Evolutionary conservation across 2,329 filamentous ascomycete genomes (phyloP), one percentile per base, ranked within the genome.

Genomic region (Xylaria sp.): DNA sequence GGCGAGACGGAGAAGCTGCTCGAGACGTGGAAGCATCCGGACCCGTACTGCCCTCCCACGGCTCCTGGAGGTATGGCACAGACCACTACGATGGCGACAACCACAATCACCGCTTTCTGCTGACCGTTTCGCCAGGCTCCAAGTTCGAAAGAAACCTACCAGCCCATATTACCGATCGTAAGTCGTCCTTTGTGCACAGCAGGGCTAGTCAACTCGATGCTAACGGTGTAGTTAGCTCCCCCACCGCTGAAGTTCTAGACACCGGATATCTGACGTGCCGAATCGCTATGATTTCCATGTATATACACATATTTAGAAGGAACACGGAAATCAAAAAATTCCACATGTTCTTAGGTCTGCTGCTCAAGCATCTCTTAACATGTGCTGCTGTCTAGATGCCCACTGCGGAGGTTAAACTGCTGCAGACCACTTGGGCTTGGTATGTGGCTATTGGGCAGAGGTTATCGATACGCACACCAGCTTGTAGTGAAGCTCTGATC

Each of bases 91-190:
- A 42, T 44, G 24, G 13, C 16, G n/a, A 21, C 20, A 9, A 16
- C 7, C 13, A 42, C 47, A 22, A 24, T 69, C n/a, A 19, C 24
- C n/a, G 1, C 13, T 56, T 47, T 22, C 18, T 39, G 29, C 50
- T 54, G 16, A 37, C 39, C 20, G 7, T 38, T 47, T 29, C 37
- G 52, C 42, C 64, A 96, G 91, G 92, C 63, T 96, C 91, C 61
- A 97, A 97, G 82, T 97, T 89, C 75, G 94, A 97, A 77, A 85
- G 94, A 72, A 99, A 99, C 74, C 73, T 97, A 50, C 90, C 91
- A 29, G 83, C 85, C 53, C 92, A 88, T 29, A 86, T 88, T 63
- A 78, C 95, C 54, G 88, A 91, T 60, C 87, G 93, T 97, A 78
- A 82, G 91, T 84, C 18, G 22, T 40, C 20, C 21, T 29, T 20